Conservation (phyloP, 176 grass and related monocot species). For the Aegilops tauschii region DNA sequence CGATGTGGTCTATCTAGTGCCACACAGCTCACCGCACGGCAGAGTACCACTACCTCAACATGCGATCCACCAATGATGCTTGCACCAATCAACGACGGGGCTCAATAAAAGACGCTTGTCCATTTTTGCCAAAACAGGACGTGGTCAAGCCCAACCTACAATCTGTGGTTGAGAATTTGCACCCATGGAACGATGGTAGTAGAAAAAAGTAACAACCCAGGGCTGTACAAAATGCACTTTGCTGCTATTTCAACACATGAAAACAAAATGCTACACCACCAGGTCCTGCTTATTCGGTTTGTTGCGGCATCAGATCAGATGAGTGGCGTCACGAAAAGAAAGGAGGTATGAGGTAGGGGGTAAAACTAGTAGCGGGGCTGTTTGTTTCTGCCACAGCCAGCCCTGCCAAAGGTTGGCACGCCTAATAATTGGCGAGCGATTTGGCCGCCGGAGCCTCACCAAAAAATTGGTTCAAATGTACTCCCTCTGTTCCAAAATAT, state of each 20-base stretch:
- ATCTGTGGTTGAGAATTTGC: not conserved
- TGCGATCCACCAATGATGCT: slow-evolving; percentile 16
- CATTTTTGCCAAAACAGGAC: not conserved
- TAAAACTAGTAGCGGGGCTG: not conserved
- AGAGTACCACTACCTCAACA: not conserved
- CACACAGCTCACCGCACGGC: slow-evolving; percentile 7
- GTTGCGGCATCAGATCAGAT: not conserved
- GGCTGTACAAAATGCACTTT: not conserved
- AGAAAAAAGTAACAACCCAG: not conserved
- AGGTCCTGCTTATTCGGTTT: not conserved
- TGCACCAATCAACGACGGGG: not conserved
- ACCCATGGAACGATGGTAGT: not conserved
- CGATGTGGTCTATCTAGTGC: not conserved
- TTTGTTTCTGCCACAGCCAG: too few relatives aligned
- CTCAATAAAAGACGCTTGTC: not conserved
- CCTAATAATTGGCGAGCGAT: too few relatives aligned
- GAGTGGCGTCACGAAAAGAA: not conserved
- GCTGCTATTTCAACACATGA: not conserved
- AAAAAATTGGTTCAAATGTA: too few relatives aligned
- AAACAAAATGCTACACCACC: not conserved
- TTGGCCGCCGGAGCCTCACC: too few relatives aligned
- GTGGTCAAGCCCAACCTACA: not conserved
- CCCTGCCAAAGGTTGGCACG: too few relatives aligned
- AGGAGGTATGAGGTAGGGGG: too few relatives aligned
- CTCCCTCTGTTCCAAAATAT: too few relatives aligned